Conservation (phyloP, 805 yeast genomes). For the Sugiyamaella floridensis region DNA sequence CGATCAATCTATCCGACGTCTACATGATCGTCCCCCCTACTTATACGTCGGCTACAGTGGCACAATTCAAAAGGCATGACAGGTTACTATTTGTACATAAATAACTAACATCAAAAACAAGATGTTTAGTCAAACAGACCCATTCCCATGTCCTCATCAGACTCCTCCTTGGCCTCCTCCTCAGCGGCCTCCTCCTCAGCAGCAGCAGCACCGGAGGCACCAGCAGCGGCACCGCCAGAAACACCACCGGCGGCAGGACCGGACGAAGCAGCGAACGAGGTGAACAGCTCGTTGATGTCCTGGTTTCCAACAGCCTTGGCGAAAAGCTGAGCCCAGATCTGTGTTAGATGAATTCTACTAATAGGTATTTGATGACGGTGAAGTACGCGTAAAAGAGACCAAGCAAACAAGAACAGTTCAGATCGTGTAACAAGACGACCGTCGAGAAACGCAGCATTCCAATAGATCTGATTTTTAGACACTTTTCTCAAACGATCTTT, state of each 20-base stretch:
- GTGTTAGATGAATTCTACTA: conserved; percentile 1
- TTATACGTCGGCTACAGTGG: background rate
- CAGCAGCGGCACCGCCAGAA: conserved; percentile 54
- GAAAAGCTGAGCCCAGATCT: conserved; percentile 80
- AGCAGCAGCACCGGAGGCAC: conserved; percentile 56
- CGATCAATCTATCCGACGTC: too few relatives aligned
- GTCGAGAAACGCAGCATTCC: too few relatives aligned
- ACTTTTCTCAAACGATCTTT: too few relatives aligned
- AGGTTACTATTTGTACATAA: background rate
- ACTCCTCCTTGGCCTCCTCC: conserved; percentile 49
- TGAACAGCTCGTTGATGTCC: conserved; percentile 73
- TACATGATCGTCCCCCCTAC: too few relatives aligned
- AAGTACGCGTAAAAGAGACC: too few relatives aligned
- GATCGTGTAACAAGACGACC: too few relatives aligned
- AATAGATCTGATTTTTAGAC: too few relatives aligned
- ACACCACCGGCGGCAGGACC: conserved; percentile 69
- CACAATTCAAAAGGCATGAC: background rate
- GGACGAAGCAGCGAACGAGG: conserved; percentile 61
- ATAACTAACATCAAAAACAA: background rate
- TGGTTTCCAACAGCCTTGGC: conserved; percentile 84
- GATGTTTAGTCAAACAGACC: conserved; percentile 74
- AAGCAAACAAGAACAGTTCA: too few relatives aligned
- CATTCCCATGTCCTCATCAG: conserved; percentile 89
- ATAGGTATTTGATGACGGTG: too few relatives aligned
- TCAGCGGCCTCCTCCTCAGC: conserved; percentile 56